phyloP scores from a whole-genome alignment of 1,284 basidiomycete species.

The Sanguinoderma infundibulare region DNA sequence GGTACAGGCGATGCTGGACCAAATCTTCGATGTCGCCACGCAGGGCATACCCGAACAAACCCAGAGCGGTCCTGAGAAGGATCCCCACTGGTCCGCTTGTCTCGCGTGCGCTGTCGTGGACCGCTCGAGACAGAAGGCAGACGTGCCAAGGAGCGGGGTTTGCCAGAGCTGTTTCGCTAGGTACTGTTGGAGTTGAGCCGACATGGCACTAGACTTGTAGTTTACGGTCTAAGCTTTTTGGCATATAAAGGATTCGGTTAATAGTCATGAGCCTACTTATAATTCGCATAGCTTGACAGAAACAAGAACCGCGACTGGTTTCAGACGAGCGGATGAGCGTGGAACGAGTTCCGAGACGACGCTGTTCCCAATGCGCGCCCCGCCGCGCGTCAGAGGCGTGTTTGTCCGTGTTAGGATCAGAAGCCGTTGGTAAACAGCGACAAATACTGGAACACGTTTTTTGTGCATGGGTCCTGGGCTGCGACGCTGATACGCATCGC shows the following conservation, averaged over 20 bases:
- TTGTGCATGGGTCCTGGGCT: neutral
- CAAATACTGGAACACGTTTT: neutral
- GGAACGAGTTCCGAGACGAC: no score
- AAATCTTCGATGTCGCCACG: conserved; percentile 46
- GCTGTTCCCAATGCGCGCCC: neutral
- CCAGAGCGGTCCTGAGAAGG: conserved; percentile 23
- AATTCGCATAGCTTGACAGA: no score
- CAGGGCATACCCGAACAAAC: conserved; percentile 39
- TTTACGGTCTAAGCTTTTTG: no score
- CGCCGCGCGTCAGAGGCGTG: neutral
- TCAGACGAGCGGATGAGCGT: no score
- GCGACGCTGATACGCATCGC: neutral
- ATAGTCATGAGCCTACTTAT: no score
- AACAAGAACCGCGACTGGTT: no score
- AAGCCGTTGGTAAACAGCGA: neutral
- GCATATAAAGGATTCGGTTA: no score
- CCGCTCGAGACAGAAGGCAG: conserved; percentile 37
- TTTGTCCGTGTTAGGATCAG: neutral
- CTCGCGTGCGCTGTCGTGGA: conserved; percentile 50
- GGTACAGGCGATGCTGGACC: conserved; percentile 45
- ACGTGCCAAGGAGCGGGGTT: conserved; percentile 39
- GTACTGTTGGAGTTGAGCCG: conserved; percentile 43
- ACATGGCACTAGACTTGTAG: no score
- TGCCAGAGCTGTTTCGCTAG: conserved; percentile 43
- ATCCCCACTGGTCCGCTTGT: conserved; percentile 48